Evolutionary conservation across 2,329 filamentous ascomycete species (phyloP).

Genomic region (Botrytis pseudocinerea): DNA sequence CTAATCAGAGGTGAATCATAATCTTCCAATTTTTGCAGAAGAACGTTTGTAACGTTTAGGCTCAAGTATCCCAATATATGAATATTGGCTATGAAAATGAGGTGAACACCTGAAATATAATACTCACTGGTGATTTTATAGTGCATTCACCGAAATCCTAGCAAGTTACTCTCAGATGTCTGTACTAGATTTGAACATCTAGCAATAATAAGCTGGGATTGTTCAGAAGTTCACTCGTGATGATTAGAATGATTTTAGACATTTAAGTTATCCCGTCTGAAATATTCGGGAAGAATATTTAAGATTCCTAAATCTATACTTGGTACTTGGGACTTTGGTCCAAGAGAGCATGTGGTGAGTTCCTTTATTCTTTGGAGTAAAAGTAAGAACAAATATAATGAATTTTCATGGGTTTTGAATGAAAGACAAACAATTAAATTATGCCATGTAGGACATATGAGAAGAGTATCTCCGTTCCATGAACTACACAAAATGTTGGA

Average conservation of each 20-base stretch:
- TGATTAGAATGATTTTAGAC: fast-evolving
- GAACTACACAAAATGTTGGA: fast-evolving
- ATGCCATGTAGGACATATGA: background rate
- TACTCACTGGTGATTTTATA: background rate
- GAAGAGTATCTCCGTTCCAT: background rate
- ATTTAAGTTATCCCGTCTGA: background rate
- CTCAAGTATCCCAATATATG: too few relatives aligned
- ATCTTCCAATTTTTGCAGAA: background rate
- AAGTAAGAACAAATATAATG: fast-evolving
- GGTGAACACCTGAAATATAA: too few relatives aligned
- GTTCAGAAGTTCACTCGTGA: fast-evolving
- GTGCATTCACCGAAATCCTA: background rate
- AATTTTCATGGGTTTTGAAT: background rate
- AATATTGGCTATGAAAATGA: too few relatives aligned
- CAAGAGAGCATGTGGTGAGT: background rate
- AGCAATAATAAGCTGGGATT: background rate
- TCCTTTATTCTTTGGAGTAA: background rate
- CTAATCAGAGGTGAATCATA: background rate
- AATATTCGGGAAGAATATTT: fast-evolving
- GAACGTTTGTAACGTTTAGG: too few relatives aligned
- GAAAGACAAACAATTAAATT: background rate
- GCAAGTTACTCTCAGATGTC: fast-evolving
- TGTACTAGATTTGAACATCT: fast-evolving
- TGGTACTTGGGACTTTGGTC: background rate
- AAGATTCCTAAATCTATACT: background rate